Conservation (phyloP, 2,329 filamentous ascomycete genomes). For the Fusarium metavorans region DNA sequence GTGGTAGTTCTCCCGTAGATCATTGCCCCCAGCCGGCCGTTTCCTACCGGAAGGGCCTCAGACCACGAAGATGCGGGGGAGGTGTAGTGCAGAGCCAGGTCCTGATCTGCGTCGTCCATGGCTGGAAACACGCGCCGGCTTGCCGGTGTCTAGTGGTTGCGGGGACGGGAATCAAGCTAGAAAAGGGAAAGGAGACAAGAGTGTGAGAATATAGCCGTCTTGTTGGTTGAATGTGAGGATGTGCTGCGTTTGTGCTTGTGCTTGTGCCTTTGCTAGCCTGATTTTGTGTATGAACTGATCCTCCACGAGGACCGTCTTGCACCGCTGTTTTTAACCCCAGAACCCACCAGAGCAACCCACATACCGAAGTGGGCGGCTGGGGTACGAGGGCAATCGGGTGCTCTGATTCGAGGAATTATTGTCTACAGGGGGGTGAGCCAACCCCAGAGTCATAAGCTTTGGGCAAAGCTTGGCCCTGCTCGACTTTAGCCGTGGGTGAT, state of each 20-base stretch:
- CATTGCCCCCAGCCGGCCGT: conserved; percentile 58
- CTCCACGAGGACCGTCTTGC: not conserved
- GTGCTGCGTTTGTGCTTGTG: not conserved
- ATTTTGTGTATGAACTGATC: conserved; percentile 3
- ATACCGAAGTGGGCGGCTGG: not conserved
- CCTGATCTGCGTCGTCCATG: conserved; percentile 19
- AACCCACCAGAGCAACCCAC: conserved; percentile 5
- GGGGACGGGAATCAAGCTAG: not conserved
- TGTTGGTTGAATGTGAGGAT: conserved; percentile 6
- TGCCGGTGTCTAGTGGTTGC: conserved; percentile 1
- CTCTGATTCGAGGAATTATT: conserved; percentile 18
- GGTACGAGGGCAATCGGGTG: not conserved
- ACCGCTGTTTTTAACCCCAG: conserved; percentile 14
- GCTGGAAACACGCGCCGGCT: conserved; percentile 10
- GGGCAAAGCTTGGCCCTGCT: conserved; percentile 8
- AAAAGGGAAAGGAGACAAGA: not conserved
- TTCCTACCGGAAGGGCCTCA: conserved; percentile 60
- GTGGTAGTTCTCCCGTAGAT: conserved; percentile 58
- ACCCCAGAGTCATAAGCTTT: conserved; percentile 18
- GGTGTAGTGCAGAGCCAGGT: conserved; percentile 38
- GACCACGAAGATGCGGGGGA: conserved; percentile 42
- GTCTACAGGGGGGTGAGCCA: not conserved
- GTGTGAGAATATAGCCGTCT: not conserved
- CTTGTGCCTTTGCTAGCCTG: not conserved
- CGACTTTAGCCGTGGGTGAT: conserved; percentile 22